phyloP scores from a whole-genome alignment of 257 asterid genomes.

The Agastache rugosa region DNA sequence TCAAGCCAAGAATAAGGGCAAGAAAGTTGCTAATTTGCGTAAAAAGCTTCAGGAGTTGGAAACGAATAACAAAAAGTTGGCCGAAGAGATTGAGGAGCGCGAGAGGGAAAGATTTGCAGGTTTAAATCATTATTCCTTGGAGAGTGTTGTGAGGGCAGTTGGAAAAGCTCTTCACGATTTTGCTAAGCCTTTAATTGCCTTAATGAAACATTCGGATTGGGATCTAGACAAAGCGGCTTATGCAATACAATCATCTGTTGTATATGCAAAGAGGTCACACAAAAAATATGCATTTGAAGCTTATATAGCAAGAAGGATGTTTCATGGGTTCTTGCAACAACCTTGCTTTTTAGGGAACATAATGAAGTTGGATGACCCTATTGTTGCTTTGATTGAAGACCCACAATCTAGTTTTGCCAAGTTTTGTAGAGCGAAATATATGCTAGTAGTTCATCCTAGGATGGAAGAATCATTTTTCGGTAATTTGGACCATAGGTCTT shows the following conservation, averaged over 20 bases:
- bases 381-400: slow-evolving; percentile 59
- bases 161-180: slow-evolving; percentile 79
- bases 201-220: slow-evolving; percentile 80
- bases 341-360: slow-evolving; percentile 40
- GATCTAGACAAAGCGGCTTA: slow-evolving; percentile 75
- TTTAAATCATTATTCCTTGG: slow-evolving; percentile 46
- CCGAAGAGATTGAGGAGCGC: slow-evolving; percentile 47
- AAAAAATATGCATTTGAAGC: slow-evolving; percentile 85
- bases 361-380: slow-evolving; percentile 62
- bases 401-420: slow-evolving; percentile 73
- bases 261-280: slow-evolving; percentile 70
- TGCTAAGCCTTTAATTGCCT: slow-evolving; percentile 76
- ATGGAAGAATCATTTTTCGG: slow-evolving; percentile 82
- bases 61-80: slow-evolving; percentile 48
- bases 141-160: slow-evolving; percentile 57
- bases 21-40: slow-evolving; percentile 42
- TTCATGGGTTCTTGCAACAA: slow-evolving; percentile 54
- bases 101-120: slow-evolving; percentile 47
- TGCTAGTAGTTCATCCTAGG: slow-evolving; percentile 66
- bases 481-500: slow-evolving; percentile 70
- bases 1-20: slow-evolving; percentile 50
- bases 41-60: slow-evolving; percentile 53
- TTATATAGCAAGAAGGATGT: slow-evolving; percentile 70
- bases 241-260: slow-evolving; percentile 58
- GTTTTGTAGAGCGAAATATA: slow-evolving; percentile 73